Evolutionary conservation across 768 basidiomycete genomes (phyloP).

Genomic region (Dacryopinax primogenitus): DNA sequence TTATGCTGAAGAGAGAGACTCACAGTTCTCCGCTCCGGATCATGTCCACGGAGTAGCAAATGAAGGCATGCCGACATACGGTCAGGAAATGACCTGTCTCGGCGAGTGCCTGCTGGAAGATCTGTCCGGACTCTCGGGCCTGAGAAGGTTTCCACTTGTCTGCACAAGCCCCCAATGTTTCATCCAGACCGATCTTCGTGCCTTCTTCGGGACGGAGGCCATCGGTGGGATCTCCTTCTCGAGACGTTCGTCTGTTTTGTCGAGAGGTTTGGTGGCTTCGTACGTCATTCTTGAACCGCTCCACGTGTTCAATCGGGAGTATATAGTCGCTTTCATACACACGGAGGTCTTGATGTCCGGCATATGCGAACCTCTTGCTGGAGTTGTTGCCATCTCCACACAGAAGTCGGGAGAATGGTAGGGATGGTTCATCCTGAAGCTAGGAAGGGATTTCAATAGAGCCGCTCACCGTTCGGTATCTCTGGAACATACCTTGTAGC

Average conservation of each 20-base stretch:
- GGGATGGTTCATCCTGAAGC: neutral
- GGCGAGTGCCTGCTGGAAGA: neutral
- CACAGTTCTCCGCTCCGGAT: constrained; percentile 10
- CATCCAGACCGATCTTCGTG: neutral
- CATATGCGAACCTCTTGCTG: neutral
- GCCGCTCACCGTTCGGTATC: neutral
- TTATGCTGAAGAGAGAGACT: neutral
- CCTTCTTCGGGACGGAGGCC: neutral
- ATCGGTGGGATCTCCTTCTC: neutral
- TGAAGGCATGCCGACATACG: constrained; percentile 10
- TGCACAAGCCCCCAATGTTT: neutral
- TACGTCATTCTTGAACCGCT: constrained; percentile 7
- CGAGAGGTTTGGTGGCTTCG: constrained; percentile 1
- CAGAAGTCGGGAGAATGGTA: neutral
- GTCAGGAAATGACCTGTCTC: constrained; percentile 10
- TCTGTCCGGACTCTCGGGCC: neutral
- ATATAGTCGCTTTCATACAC: constrained; percentile 2
- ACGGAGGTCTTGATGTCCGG: neutral
- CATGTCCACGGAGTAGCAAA: constrained; percentile 7
- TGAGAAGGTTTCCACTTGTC: neutral
- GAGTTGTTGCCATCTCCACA: constrained; percentile 4
- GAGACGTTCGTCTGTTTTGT: neutral
- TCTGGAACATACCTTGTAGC: neutral
- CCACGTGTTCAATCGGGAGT: neutral
- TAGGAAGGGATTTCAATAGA: neutral